Conservation (phyloP, 176 grass and related monocot genomes). For the Carex myosuroides region DNA sequence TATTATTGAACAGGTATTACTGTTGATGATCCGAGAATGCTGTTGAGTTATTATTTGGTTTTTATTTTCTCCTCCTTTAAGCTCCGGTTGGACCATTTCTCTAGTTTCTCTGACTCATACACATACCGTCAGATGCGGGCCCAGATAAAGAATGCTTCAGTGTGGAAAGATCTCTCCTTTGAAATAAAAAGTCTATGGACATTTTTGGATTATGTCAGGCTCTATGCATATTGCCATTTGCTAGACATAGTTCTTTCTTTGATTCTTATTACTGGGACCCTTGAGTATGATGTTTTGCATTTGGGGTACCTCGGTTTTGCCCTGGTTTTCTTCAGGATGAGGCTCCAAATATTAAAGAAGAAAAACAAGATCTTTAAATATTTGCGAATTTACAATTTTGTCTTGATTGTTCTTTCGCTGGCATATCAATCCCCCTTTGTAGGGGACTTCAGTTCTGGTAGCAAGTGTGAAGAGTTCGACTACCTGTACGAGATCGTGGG, state of each 20-base stretch:
- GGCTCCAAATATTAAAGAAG: constrained; percentile 94
- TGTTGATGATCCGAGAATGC: constrained; percentile 86
- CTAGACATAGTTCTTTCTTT: constrained; percentile 92
- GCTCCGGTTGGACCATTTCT: constrained; percentile 67
- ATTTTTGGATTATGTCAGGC: constrained; percentile 86
- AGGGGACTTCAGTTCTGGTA: constrained; percentile 75
- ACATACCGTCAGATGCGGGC: constrained; percentile 68
- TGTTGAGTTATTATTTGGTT: constrained; percentile 85
- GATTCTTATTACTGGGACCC: constrained; percentile 93
- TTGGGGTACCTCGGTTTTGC: constrained; percentile 97
- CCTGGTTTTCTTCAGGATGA: constrained; percentile 95
- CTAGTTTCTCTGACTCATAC: constrained; percentile 79
- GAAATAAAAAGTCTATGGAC: constrained; percentile 99
- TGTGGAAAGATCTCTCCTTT: constrained; percentile 95
- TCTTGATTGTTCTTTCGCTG: constrained; percentile 86
- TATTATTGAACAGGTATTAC: constrained; percentile 51
- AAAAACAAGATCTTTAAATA: constrained; percentile 94
- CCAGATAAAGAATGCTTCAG: constrained; percentile 71
- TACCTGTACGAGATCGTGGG: constrained; percentile 93
- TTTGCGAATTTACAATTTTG: constrained; percentile 95
- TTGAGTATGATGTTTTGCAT: constrained; percentile 97
- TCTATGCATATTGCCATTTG: constrained; percentile 94
- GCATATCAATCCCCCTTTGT: constrained; percentile 96
- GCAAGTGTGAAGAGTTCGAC: constrained; percentile 80
- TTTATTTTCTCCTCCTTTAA: constrained; percentile 95